A percentile compares a stretch with the other conserved stretches of the same genome.
phyloP scores from a whole-genome alignment of 352 stramenopile species.

The Thraustochytrium sp. region DNA sequence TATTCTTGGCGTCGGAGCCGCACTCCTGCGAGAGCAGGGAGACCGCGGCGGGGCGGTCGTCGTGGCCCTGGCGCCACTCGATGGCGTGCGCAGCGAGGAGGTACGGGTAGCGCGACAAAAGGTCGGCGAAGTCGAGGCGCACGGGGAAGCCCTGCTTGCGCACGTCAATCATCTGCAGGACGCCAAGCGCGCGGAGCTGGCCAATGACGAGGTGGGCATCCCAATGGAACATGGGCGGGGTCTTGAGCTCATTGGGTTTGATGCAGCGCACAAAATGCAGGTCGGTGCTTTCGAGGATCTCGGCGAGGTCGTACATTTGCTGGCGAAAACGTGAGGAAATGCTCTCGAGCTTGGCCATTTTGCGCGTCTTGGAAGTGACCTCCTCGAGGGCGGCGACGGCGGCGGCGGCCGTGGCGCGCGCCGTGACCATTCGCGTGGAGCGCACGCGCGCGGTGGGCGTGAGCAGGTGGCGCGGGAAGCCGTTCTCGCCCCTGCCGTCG shows the following conservation, averaged over 20 bases:
- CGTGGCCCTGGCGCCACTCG: background rate
- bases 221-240: conserved; percentile 56
- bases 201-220: conserved; percentile 69
- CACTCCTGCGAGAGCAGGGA: background rate
- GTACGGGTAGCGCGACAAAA: conserved; percentile 45
- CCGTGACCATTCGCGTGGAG: conserved; percentile 20
- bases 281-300: conserved; percentile 68
- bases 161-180: conserved; percentile 76
- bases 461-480: background rate
- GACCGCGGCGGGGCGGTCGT: background rate
- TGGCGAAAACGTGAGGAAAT: conserved; percentile 50
- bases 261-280: conserved; percentile 83
- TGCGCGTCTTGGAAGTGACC: background rate
- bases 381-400: conserved; percentile 66
- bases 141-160: conserved; percentile 76
- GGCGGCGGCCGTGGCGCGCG: background rate
- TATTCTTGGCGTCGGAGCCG: conserved; percentile 4
- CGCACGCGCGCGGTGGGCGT: background rate
- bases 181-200: conserved; percentile 72
- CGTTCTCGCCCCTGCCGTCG: background rate
- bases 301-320: conserved; percentile 71
- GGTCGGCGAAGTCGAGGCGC: conserved; percentile 52
- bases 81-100: background rate
- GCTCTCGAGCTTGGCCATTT: conserved; percentile 46
- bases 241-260: conserved; percentile 82